Evolutionary conservation across 2,329 filamentous ascomycete genomes (phyloP).

Genomic region (Dryadomyces quercus-mongolicae): DNA sequence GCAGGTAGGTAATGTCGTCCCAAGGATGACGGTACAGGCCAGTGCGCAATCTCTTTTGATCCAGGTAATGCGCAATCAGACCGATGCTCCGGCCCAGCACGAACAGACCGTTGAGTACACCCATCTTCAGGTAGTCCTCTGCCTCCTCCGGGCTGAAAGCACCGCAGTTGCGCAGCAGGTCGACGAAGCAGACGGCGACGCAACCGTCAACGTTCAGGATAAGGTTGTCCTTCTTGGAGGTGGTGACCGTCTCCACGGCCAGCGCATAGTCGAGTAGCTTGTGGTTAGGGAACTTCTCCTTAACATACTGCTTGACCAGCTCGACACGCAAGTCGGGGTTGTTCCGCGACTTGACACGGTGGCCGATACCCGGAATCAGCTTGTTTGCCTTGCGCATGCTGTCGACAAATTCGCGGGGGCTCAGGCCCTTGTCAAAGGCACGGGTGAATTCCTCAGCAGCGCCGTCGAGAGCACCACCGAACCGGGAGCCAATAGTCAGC

Average conservation of each 20-base stretch:
- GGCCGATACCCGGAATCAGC: constrained; percentile 97
- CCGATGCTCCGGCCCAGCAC: constrained; percentile 93
- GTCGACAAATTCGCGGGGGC: constrained; percentile 97
- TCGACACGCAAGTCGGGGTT: constrained; percentile 99
- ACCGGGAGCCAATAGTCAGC: constrained; percentile 92
- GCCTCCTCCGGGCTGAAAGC: constrained; percentile 94
- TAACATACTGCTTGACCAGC: constrained; percentile 97
- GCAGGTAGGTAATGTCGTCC: constrained; percentile 95
- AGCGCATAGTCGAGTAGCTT: constrained; percentile 98
- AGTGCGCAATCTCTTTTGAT: constrained; percentile 98
- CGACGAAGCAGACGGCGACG: constrained; percentile 97
- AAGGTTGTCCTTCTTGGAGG: constrained; percentile 99
- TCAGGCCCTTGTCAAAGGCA: constrained; percentile 95
- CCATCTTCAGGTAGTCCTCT: constrained; percentile 98
- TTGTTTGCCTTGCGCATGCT: constrained; percentile 99
- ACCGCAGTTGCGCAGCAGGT: constrained; percentile 93
- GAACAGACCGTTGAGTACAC: constrained; percentile 98
- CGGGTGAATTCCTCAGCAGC: constrained; percentile 97
- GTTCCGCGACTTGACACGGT: constrained; percentile 99
- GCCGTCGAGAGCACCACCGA: constrained; percentile 95
- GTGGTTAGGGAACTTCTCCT: constrained; percentile 93
- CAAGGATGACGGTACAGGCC: constrained; percentile 98
- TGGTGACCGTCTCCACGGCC: constrained; percentile 94
- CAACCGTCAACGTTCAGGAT: constrained; percentile 98
- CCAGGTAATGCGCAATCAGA: constrained; percentile 98